Evolutionary conservation across 352 stramenopile species (phyloP), one percentile per base, ranked within the genome.

Genomic region (Globisporangium abappressorium): DNA sequence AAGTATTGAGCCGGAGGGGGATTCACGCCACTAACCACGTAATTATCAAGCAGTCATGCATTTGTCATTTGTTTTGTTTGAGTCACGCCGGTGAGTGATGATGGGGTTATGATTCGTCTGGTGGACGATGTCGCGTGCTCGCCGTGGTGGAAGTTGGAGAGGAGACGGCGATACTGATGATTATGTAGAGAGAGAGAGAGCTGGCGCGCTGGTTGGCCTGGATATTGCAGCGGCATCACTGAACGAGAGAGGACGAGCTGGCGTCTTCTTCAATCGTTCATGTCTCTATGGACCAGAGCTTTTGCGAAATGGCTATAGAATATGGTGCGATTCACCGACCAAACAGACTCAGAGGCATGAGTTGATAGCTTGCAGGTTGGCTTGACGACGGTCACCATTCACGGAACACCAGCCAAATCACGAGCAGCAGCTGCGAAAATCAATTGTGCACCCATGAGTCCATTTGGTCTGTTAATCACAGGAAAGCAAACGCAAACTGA

Each of bases 1-100:
- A 57, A 57, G 22, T 60, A 36, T 9, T 60, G 22, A 41, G 4
- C 3, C 36, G 41, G 6, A 51, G 18, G 38, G 38, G 38, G 30
- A 41, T 41, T 41, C 34, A 3, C 41, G 41, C 14, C 41, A n/a
- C 14, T n/a, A 9, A n/a, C 41, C n/a, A 18, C 41, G 47, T 55
- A 55, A 55, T 55, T 55, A 55, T 24, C 43, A 51, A 20, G 43
- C 43, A 49, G 15, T 15, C 47, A 55, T 55, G 47, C 47, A 28
- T 11, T 51, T 12, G 43, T 51, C 43, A 51, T 51, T 8, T 5
- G 30, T 33, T 33, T 33, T 26, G 15, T 49, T 49, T n/a, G 41
- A 49, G 41, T 49, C 18, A 49, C 41, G 15, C 18, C n/a, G 15
- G 41, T 22, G 41, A 47, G 12, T 20, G 41, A 46, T 46, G 12